A percentile compares a stretch with the other conserved stretches of the same genome.
Conservation (phyloP, 1,139 yeast genomes). For the Blastobotrys raffinosifermentans region DNA sequence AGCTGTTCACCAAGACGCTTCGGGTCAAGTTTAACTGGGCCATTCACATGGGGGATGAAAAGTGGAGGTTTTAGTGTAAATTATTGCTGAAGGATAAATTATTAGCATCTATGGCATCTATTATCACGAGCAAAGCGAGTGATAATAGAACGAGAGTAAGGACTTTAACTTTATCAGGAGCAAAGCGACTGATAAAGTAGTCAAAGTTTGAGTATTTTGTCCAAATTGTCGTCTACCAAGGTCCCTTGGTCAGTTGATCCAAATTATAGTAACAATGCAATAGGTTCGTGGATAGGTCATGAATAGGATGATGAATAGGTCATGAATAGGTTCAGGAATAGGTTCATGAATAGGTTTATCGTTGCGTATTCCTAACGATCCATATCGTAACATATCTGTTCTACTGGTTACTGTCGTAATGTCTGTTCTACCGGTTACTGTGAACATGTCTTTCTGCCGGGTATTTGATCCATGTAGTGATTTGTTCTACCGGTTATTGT, state of each 20-base stretch:
- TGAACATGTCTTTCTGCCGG: conserved; percentile 2
- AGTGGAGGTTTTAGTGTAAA: conserved; percentile 65
- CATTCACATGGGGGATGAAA: conserved; percentile 77
- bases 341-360: not conserved
- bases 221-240: not conserved
- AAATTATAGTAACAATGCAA: not conserved
- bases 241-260: not conserved
- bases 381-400: not conserved
- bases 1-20: conserved; percentile 81
- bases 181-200: not conserved
- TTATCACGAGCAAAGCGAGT: too few relatives aligned
- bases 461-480: too few relatives aligned
- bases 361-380: not conserved
- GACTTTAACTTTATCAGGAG: too few relatives aligned
- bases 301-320: not conserved
- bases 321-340: not conserved
- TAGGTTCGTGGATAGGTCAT: not conserved
- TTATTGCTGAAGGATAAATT: not conserved
- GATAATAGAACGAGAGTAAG: too few relatives aligned
- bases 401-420: not conserved
- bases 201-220: not conserved
- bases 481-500: too few relatives aligned
- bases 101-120: too few relatives aligned
- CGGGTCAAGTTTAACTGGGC: conserved; percentile 97
- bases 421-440: not conserved